Percentiles rank a stretch among this genome's conserved stretches.
These are phyloP conservation scores for Boeremia lycopersici DNA, from an alignment of 2,329 filamentous ascomycete genomes.

Conservation along the genomic window DNA sequence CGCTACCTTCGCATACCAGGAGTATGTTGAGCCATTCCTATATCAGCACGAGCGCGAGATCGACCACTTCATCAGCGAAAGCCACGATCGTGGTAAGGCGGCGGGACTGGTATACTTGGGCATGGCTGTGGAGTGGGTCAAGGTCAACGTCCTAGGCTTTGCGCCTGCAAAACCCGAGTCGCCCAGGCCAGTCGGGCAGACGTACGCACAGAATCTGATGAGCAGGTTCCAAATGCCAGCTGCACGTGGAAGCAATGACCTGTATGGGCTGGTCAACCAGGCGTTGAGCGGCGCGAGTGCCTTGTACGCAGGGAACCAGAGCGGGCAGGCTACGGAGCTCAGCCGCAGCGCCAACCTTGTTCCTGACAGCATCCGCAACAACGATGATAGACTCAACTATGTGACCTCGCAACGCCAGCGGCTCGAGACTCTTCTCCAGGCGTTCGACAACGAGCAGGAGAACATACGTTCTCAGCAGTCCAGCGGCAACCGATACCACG, in stretches of 20 bases:
- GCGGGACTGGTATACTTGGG: constrained; percentile 69
- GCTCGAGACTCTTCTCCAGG: constrained; percentile 74
- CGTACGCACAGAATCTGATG: constrained; percentile 81
- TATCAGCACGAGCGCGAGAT: constrained; percentile 85
- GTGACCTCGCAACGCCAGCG: constrained; percentile 80
- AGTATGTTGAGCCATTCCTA: constrained; percentile 86
- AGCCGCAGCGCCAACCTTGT: constrained; percentile 69
- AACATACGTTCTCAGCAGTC: constrained; percentile 55
- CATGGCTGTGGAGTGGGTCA: constrained; percentile 61
- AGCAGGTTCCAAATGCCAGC: constrained; percentile 84
- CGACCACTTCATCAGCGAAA: constrained; percentile 83
- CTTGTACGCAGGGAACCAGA: constrained; percentile 48
- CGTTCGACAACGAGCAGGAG: constrained; percentile 78
- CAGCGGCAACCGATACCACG: constrained; percentile 54
- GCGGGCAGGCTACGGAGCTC: constrained; percentile 57
- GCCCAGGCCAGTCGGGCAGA: constrained; percentile 55
- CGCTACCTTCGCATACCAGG: constrained; percentile 82
- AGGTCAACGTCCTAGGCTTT: constrained; percentile 79
- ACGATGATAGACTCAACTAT: constrained; percentile 73
- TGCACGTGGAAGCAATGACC: constrained; percentile 69
- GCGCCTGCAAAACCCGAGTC: constrained; percentile 57
- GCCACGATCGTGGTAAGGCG: constrained; percentile 77
- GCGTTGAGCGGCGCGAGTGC: constrained; percentile 70
- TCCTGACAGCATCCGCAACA: constrained; percentile 68
- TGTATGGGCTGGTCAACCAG: constrained; percentile 77